phyloP scores from a whole-genome alignment of 768 basidiomycete species.

The Tricholoma furcatifolium region DNA sequence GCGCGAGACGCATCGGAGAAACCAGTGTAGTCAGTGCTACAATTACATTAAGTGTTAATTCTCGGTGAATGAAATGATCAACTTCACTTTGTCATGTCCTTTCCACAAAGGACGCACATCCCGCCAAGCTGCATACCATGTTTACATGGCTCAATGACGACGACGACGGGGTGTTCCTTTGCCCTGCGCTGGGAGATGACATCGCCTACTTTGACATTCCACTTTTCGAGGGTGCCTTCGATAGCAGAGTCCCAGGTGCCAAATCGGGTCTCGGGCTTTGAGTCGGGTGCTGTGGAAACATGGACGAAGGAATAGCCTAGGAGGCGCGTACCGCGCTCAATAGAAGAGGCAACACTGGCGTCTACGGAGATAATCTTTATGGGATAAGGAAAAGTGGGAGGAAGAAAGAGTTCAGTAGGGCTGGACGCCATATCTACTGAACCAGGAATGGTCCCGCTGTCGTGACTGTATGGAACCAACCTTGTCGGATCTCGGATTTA shows the following conservation, averaged over 20 bases:
- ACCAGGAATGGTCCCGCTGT: slow-evolving; percentile 22
- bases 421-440: slow-evolving; percentile 46
- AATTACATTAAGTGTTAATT: background rate
- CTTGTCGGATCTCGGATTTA: slow-evolving; percentile 26
- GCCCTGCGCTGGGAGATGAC: slow-evolving; percentile 59
- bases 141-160: slow-evolving; percentile 89
- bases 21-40: slow-evolving; percentile 79
- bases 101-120: slow-evolving; percentile 91
- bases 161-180: slow-evolving; percentile 57
- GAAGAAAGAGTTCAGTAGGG: slow-evolving; percentile 76
- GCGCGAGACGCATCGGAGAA: slow-evolving; percentile 86
- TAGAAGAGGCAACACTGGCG: slow-evolving; percentile 36
- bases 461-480: slow-evolving; percentile 23
- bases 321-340: slow-evolving; percentile 75
- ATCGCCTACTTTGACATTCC: slow-evolving; percentile 69
- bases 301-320: slow-evolving; percentile 83
- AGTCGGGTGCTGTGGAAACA: slow-evolving; percentile 41
- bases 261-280: slow-evolving; percentile 66
- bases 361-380: slow-evolving; percentile 77
- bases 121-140: slow-evolving; percentile 93
- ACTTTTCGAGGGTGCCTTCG: slow-evolving; percentile 72
- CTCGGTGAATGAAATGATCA: slow-evolving; percentile 10
- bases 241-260: slow-evolving; percentile 91
- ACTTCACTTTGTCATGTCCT: slow-evolving; percentile 88
- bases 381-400: slow-evolving; percentile 80